Evolutionary conservation across 2,329 filamentous ascomycete genomes (phyloP).

Genomic region (Colletotrichum lini): DNA sequence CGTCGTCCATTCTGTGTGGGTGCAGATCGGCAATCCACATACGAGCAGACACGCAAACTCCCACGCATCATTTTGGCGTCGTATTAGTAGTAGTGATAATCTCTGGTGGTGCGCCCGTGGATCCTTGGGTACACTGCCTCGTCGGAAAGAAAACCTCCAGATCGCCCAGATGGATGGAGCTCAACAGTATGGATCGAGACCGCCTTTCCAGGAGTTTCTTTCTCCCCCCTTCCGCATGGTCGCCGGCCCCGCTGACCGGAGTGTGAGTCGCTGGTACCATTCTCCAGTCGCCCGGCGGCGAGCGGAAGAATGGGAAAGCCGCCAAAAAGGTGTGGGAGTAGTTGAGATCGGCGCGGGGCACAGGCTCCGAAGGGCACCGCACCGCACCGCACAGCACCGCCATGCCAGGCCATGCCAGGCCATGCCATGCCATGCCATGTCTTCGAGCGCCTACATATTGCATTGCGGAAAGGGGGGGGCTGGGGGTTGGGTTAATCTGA

Average conservation of each 20-base stretch:
- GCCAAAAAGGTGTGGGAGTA: constrained; percentile 11
- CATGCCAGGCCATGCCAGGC: neutral
- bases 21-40: neutral
- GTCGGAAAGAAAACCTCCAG: neutral
- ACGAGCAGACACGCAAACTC: neutral
- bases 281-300: constrained; percentile 1
- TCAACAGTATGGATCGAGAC: neutral
- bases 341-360: constrained; percentile 21
- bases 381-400: neutral
- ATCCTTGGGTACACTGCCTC: too few relatives aligned
- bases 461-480: neutral
- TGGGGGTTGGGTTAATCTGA: neutral
- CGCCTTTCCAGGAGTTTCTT: neutral
- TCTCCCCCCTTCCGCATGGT: neutral
- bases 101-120: too few relatives aligned
- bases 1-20: neutral
- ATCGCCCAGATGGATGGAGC: neutral
- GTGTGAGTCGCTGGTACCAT: neutral
- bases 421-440: constrained; percentile 1
- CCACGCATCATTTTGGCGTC: neutral
- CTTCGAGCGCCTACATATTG: neutral
- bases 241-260: neutral
- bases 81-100: too few relatives aligned
- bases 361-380: constrained; percentile 5
- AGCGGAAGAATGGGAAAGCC: neutral